Evolutionary conservation across 495 filamentous ascomycete genomes (phyloP), one percentile per base, ranked within the genome.

Genomic region (Penicillium angulare): DNA sequence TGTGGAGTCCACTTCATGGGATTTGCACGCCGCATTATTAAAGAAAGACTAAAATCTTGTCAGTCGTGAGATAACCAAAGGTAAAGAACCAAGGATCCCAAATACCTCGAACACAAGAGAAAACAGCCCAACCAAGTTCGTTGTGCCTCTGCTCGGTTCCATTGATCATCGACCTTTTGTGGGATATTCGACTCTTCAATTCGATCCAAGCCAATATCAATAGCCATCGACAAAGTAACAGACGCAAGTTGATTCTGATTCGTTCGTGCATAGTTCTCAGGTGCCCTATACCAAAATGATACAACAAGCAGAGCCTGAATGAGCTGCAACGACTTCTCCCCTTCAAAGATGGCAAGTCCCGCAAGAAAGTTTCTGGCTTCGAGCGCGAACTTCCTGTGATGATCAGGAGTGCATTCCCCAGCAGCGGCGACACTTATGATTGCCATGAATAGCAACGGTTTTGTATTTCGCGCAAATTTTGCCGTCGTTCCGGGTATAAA

Each of bases 211-310:
- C 88, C 88, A 42, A 92, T 77, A 65, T 93, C 89, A 43, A 92
- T 79, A 16, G 85, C 86, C 86, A 93, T 90, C 51, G 86, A 76
- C 22, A 86, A 84, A 16, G 87, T 84, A 23, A 88, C 77, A 61
- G 90, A 86, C 32, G 88, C 82, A 41, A 90, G 77, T 67, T 89
- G 87, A 66, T 90, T 90, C 62, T 88, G 90, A 61, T 89, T 90
- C 55, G 87, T 78, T 64, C 89, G 85, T 54, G 88, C 85, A 42
- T 80, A 87, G 48, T 82, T 70, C 50, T 88, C 82, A 3, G 87
- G 86, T 35, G 49, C 54, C 61, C 80, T 88, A 57, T 91, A 92
- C 86, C 86, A 90, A 21, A 86, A 79, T 5, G 27, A 5, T 29
- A 5, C 26, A 29, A 29, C 26, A 5, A 29, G 26, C 26, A 29